Evolutionary conservation across 768 basidiomycete species (phyloP), one percentile per base, ranked within the genome.

Genomic region (Sporobolomyces pararoseus): DNA sequence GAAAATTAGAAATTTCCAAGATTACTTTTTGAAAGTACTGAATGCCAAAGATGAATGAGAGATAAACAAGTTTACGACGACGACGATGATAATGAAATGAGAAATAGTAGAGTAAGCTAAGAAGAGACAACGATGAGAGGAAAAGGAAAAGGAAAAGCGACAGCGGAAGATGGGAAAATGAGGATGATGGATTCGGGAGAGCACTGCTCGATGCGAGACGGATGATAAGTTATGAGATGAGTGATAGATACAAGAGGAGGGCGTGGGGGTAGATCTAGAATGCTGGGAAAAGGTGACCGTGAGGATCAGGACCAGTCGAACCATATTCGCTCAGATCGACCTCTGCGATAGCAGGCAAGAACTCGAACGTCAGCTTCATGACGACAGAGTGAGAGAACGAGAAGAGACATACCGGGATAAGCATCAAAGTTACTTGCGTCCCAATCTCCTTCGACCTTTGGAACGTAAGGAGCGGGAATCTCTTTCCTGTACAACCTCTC

Each of bases 401-500:
- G 12, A n/a, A 4, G 12, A 42, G 19, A 37, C 63, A 51, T 52
- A 70, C 69, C 62, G 12, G 66, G 65, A 54, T 66, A 75, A 19
- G 66, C 60, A 32, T 76, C 77, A 70, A 75, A 83, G 80, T 82
- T 82, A 86, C 90, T 92, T 7, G 95, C 89, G 79, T 99, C 96
- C 1, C 96, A 96, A 16, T 97, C 96, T 13, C 91, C 88, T 39
- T 82, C 85, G 55, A 97, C 91, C 78, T 88, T 88, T 17, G 96
- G 96, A 59, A 97, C 82, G 81, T 96, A 99, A 4, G 96, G 96
- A 29, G 96, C 90, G 19, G 89, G 89, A 64, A 99, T 97, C 77
- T 97, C 91, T 75, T 91, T 83, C 55, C 84, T 83, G 76, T 84
- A 84, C 62, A 97, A 50, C 25, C 75, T 50, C 53, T 86, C 87